Evolutionary conservation across 345 rosid genomes (phyloP), one percentile per base, ranked within the genome.

Genomic region (Cardiospermum halicacabum): DNA sequence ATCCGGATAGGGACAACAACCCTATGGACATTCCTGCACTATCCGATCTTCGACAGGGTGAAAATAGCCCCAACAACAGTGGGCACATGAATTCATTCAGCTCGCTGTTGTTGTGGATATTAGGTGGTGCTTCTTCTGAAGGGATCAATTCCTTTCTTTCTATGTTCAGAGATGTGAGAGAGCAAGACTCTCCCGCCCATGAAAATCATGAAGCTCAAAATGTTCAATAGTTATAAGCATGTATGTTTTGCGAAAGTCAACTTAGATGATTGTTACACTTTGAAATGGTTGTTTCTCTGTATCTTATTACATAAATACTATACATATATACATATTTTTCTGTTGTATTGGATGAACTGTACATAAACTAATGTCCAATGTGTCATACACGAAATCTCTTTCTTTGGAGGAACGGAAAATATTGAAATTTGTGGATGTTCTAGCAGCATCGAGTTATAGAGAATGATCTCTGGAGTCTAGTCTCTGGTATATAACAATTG

Each of bases 71-170:
- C 0, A 83, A 78, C 0, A 83, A 78, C 73, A 78, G 93, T 0
- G 90, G 96, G 21, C 76, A 81, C 2, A 79, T 87, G 96, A 94
- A 82, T 82, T 87, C 97, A 0, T 80, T 95, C 39, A 87, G 90
- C 40, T 95, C 99, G 8, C 67, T 95, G 69, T 67, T 95, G 75
- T 71, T 95, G 57, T 87, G 96, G 96, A 91, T 95, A 70, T 67
- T 95, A 72, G 97, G 99, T 21, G 99, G 97, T 60, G 97, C 97
- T 55, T 89, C 99, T 15, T 80, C 86, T 1, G 94, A 95, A 77
- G 89, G 97, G 40, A 69, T 87, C 32, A 95, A 82, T 84, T 84
- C 97, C 1, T 81, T 95, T 59, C 78, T 87, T 37, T 91, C 97
- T 6, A 91, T 91, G 78, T 95, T 95, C 68, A 87, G 96, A 78